Evolutionary conservation across 108 stramenopile species (phyloP).

Genomic region (Tribonema minus): DNA sequence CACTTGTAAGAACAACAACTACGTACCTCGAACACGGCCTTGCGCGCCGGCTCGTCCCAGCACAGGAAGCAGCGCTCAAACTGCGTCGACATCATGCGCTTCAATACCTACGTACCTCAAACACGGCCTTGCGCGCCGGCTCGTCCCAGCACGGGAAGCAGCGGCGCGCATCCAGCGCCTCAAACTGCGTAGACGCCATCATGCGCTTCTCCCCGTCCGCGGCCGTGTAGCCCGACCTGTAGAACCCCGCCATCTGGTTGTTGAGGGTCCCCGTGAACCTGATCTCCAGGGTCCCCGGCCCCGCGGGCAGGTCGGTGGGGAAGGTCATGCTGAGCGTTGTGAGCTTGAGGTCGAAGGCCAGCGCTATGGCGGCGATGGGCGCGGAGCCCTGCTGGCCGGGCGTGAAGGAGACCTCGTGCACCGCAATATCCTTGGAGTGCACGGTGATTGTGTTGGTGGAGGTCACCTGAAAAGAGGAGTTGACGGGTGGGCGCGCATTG

Average conservation of each 20-base stretch:
- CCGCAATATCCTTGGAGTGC: constrained; percentile 81
- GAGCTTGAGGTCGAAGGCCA: constrained; percentile 60
- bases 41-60: constrained; percentile 92
- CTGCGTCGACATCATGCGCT: constrained; percentile 92
- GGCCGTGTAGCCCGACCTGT: constrained; percentile 77
- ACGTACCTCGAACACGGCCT: constrained; percentile 77
- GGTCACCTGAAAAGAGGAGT: not conserved
- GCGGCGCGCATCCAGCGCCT: constrained; percentile 83
- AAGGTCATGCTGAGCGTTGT: constrained; percentile 73
- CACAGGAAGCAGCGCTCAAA: constrained; percentile 96
- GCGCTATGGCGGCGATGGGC: constrained; percentile 21
- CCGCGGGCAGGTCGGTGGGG: constrained; percentile 41
- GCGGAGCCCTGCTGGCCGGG: not conserved
- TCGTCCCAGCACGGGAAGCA: constrained; percentile 97
- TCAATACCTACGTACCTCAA: too few relatives aligned
- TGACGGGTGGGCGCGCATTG: constrained; percentile 11
- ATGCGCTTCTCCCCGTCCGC: constrained; percentile 71
- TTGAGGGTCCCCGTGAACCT: constrained; percentile 74
- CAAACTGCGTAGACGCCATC: constrained; percentile 94
- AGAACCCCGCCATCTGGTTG: constrained; percentile 94
- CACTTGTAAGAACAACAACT: too few relatives aligned
- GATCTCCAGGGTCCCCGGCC: constrained; percentile 58
- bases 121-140: constrained; percentile 86
- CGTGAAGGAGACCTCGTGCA: constrained; percentile 60
- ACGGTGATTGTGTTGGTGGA: constrained; percentile 62